Evolutionary conservation across 306 rosid genomes (phyloP), one percentile per base, ranked within the genome.

Genomic region (Rosa persica): DNA sequence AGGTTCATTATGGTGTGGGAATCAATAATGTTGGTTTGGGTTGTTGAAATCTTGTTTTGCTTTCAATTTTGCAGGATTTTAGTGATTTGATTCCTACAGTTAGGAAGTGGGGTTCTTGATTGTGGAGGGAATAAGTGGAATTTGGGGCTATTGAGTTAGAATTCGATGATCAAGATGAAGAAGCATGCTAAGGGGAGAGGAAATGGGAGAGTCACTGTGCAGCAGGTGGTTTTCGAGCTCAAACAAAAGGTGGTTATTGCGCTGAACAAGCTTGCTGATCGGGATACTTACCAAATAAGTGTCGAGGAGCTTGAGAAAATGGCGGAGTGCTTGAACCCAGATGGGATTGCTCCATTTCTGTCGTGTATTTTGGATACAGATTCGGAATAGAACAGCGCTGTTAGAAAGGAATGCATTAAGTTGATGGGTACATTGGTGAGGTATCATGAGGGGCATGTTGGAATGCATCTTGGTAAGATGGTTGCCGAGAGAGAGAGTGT

Each of bases 211-310:
- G 1, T 27, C 30, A 27, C 30, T 27, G 30, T 27, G 30, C 30
- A 27, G 1, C 30, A 27, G 30, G 30, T 27, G 30, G 30, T 27
- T 27, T 27, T 27, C 30, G 30, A 27, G 30, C 30, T 27, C 30
- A 91, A 90, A 44, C 90, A 90, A 12, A 84, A 88, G 81, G 87
- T 89, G 68, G 82, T 83, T 7, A 11, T 27, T 13, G 93, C 97
- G 0, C 74, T 91, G 60, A 91, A 87, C 90, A 93, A 93, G 85
- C 88, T 93, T 17, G 88, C 93, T 0, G 98, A 93, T 78, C 83
- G 97, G 8, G 98, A 93, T 60, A 93, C 98, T 7, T 89, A 84
- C 62, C 96, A 90, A 25, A 79, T 90, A 48, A 97, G 92, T 16
- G 81, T 83, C 4, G 90, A 90, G 3, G 92, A 93, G 74, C 92